Evolutionary conservation across 768 basidiomycete species (phyloP).

Genomic region (Leccinum variicolor): DNA sequence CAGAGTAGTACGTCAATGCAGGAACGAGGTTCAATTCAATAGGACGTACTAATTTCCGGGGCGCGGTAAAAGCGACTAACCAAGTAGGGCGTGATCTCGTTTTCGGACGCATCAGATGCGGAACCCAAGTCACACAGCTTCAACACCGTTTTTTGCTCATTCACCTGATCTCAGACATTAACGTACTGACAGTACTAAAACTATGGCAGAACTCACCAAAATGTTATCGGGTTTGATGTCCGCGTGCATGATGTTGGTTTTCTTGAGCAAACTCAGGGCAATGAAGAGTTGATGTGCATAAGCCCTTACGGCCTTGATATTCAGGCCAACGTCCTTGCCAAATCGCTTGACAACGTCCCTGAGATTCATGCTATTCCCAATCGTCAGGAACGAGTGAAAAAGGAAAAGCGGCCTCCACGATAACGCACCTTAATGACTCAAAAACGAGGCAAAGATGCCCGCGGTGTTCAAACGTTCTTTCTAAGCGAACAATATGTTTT

Average conservation of each 20-base stretch:
- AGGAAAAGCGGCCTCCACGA: constrained; percentile 1
- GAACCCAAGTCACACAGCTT: constrained; percentile 98
- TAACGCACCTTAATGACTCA: constrained; percentile 79
- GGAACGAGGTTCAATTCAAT: not conserved
- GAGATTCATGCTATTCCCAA: constrained; percentile 79
- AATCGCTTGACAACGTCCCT: constrained; percentile 97
- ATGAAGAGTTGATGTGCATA: constrained; percentile 97
- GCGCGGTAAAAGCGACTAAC: constrained; percentile 98
- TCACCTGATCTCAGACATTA: constrained; percentile 56
- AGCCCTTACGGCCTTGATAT: constrained; percentile 96
- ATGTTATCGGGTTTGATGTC: constrained; percentile 99
- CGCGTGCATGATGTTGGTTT: constrained; percentile 94
- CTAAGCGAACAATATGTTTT: constrained; percentile 91
- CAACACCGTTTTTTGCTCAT: constrained; percentile 87
- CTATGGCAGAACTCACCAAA: constrained; percentile 52
- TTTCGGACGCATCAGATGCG: constrained; percentile 90
- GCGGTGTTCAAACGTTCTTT: constrained; percentile 94
- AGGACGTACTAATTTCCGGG: constrained; percentile 88
- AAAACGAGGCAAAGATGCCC: constrained; percentile 97
- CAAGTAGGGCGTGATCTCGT: constrained; percentile 97
- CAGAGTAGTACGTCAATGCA: constrained; percentile 12
- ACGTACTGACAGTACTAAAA: constrained; percentile 14
- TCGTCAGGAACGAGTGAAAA: constrained; percentile 10
- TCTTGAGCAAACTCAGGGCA: constrained; percentile 77
- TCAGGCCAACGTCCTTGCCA: constrained; percentile 96